Conservation (phyloP, 176 grass and related monocot genomes). For the Olyra latifolia region DNA sequence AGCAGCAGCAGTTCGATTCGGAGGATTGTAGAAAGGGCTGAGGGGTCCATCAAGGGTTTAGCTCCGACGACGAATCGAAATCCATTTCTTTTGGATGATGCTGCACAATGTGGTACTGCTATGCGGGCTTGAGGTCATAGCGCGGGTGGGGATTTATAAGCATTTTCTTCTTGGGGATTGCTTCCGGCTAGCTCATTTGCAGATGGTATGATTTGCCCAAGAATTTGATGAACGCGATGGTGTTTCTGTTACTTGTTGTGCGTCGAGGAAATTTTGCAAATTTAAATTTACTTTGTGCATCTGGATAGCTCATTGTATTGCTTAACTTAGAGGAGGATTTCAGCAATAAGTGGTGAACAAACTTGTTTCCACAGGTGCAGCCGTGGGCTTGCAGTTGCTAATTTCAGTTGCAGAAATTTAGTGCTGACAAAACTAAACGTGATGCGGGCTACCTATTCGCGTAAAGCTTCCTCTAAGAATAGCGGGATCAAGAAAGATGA, state of each 20-base stretch:
- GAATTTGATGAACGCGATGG: background rate
- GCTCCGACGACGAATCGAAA: background rate
- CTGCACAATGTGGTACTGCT: background rate
- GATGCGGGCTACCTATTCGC: slow-evolving; percentile 42
- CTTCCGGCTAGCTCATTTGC: background rate
- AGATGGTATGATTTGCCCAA: background rate
- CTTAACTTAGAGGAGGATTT: background rate
- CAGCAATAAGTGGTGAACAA: background rate
- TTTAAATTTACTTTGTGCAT: background rate
- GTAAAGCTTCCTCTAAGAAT: slow-evolving; percentile 43
- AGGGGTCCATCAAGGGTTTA: slow-evolving; percentile 6
- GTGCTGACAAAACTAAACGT: slow-evolving; percentile 33
- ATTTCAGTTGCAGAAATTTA: slow-evolving; percentile 25
- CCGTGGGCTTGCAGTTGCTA: slow-evolving; percentile 23
- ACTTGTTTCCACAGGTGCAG: slow-evolving; percentile 19
- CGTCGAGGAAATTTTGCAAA: background rate
- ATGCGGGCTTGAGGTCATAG: background rate
- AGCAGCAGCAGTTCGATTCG: background rate
- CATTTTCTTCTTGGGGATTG: background rate
- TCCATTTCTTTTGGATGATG: background rate
- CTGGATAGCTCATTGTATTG: background rate
- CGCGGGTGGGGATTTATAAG: background rate
- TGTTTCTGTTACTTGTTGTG: background rate
- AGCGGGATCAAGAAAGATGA: slow-evolving; percentile 38
- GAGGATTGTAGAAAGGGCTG: background rate